These are phyloP conservation scores for Balansia obtecta DNA, from an alignment of 2,329 filamentous ascomycete genomes.

Conservation along the genomic window DNA sequence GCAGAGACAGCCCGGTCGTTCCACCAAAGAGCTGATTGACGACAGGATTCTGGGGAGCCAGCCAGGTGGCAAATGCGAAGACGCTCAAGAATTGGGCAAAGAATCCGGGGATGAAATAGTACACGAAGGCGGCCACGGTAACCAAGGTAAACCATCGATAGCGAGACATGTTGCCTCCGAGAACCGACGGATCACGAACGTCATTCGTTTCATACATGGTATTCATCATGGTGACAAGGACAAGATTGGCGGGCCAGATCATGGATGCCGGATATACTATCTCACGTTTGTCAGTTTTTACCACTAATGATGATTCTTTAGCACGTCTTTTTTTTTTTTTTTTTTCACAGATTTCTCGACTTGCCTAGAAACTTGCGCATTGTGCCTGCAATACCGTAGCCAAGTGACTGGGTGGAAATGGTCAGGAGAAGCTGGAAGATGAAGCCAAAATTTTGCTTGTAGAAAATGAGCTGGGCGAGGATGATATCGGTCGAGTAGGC, in stretches of 20 bases:
- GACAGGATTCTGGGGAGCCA: constrained; percentile 53
- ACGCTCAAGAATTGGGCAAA: constrained; percentile 57
- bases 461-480: constrained; percentile 58
- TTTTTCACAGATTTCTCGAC: constrained; percentile 9
- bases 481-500: constrained; percentile 67
- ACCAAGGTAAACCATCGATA: constrained; percentile 52
- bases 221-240: constrained; percentile 55
- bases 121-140: constrained; percentile 44
- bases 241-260: constrained; percentile 62
- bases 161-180: constrained; percentile 54
- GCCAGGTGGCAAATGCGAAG: constrained; percentile 62
- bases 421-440: constrained; percentile 53
- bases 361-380: constrained; percentile 50
- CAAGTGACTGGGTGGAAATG: constrained; percentile 56
- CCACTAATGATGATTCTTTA: constrained; percentile 1
- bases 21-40: constrained; percentile 66
- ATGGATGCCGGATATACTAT: constrained; percentile 53
- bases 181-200: constrained; percentile 33
- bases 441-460: constrained; percentile 57
- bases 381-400: constrained; percentile 57
- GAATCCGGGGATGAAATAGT: constrained; percentile 59
- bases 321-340: too few relatives aligned
- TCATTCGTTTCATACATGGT: constrained; percentile 56
- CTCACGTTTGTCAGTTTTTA: not conserved
- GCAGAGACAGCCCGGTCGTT: constrained; percentile 50